These are phyloP conservation scores for Yamadazyma blattariae DNA, from an alignment of 1,139 yeast species.

Conservation along the genomic window DNA sequence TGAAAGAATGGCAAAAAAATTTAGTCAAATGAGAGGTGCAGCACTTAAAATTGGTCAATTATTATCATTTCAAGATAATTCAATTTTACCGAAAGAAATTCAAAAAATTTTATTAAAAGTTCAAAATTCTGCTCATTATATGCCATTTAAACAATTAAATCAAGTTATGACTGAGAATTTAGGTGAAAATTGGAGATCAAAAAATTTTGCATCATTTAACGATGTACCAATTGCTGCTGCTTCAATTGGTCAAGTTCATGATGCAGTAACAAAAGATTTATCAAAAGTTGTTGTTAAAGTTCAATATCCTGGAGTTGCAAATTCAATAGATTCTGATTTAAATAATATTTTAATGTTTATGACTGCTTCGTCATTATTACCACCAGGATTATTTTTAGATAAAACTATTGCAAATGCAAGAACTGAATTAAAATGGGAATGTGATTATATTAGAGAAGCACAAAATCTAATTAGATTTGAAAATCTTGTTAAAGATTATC, in stretches of 20 bases:
- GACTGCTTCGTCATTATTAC: slow-evolving; percentile 83
- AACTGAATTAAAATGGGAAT: slow-evolving; percentile 93
- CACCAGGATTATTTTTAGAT: slow-evolving; percentile 89
- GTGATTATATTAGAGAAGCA: slow-evolving; percentile 93
- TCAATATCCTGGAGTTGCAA: slow-evolving; percentile 97
- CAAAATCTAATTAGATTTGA: slow-evolving; percentile 69
- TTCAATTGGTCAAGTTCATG: slow-evolving; percentile 94
- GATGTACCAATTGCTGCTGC: slow-evolving; percentile 97
- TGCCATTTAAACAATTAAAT: slow-evolving; percentile 91
- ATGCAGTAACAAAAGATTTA: slow-evolving; percentile 64
- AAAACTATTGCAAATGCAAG: slow-evolving; percentile 92
- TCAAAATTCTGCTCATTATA: slow-evolving; percentile 92
- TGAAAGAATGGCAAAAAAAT: slow-evolving; percentile 81
- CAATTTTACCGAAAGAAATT: slow-evolving; percentile 80
- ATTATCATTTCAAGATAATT: slow-evolving; percentile 88
- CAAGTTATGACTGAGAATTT: slow-evolving; percentile 69
- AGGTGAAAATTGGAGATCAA: slow-evolving; percentile 75
- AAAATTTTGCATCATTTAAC: slow-evolving; percentile 68
- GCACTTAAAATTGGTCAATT: slow-evolving; percentile 95
- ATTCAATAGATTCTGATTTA: slow-evolving; percentile 89
- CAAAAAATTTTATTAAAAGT: slow-evolving; percentile 79
- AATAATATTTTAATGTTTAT: slow-evolving; percentile 77
- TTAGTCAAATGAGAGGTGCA: slow-evolving; percentile 96
- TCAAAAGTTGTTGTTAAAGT: slow-evolving; percentile 92
- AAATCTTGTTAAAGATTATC: slow-evolving; percentile 60